These are phyloP conservation scores for Piloderma croceum DNA, from an alignment of 768 basidiomycete genomes.

Conservation along the genomic window DNA sequence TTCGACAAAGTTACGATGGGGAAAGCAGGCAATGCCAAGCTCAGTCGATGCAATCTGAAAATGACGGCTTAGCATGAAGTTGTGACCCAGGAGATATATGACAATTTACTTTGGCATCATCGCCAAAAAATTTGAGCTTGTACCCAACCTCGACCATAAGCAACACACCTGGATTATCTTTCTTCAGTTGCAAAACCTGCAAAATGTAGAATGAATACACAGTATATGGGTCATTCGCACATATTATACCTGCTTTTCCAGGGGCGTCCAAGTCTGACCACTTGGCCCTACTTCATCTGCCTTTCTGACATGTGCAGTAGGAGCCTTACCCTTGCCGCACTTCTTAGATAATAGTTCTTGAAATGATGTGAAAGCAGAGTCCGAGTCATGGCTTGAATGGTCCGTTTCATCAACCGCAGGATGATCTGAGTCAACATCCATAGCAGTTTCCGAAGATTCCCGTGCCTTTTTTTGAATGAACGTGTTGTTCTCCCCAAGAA, in stretches of 20 bases:
- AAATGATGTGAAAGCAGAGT: conserved; percentile 42
- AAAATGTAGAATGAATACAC: conserved; percentile 1
- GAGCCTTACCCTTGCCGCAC: too few species aligned
- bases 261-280: conserved; percentile 66
- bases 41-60: conserved; percentile 65
- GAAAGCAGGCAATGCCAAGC: conserved; percentile 72
- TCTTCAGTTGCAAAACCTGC: conserved; percentile 56
- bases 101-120: conserved; percentile 66
- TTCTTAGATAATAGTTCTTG: conserved; percentile 41
- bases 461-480: conserved; percentile 24
- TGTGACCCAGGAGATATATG: background rate
- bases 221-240: conserved; percentile 19
- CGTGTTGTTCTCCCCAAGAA: conserved; percentile 41
- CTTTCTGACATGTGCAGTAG: too few species aligned
- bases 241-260: conserved; percentile 61
- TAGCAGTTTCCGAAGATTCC: conserved; percentile 8
- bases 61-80: background rate
- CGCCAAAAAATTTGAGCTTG: conserved; percentile 76
- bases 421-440: conserved; percentile 14
- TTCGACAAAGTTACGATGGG: conserved; percentile 64
- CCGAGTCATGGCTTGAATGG: conserved; percentile 37
- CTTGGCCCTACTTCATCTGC: conserved; percentile 53
- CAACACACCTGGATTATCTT: conserved; percentile 57
- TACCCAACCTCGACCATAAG: conserved; percentile 83
- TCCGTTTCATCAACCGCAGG: conserved; percentile 19